phyloP scores from a whole-genome alignment of 1,284 basidiomycete genomes.

The Meira miltonrushii region DNA sequence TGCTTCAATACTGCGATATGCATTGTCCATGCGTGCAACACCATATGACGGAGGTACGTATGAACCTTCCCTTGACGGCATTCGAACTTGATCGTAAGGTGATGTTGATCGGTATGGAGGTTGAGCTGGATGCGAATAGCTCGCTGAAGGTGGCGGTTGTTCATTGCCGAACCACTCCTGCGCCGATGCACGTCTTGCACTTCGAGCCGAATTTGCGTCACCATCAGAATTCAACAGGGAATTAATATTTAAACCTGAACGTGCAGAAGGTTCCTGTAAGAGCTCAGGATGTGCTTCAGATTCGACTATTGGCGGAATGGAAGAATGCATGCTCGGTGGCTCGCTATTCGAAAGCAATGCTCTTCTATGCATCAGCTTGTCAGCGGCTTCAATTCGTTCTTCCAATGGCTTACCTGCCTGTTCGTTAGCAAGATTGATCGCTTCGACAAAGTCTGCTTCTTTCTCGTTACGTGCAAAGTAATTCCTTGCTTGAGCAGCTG shows the following conservation, averaged over 20 bases:
- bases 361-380: constrained; percentile 13
- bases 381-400: constrained; percentile 23
- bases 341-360: constrained; percentile 15
- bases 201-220: constrained; percentile 6
- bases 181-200: constrained; percentile 21
- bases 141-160: not conserved
- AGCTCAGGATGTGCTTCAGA: not conserved
- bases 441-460: constrained; percentile 44
- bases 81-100: constrained; percentile 1
- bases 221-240: constrained; percentile 34
- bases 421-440: constrained; percentile 28
- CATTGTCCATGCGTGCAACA: not conserved
- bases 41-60: not conserved
- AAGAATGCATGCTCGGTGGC: constrained; percentile 15
- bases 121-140: not conserved
- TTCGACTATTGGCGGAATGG: not conserved
- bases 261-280: constrained; percentile 6
- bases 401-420: constrained; percentile 28
- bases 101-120: too few species aligned
- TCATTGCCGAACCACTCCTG: constrained; percentile 29
- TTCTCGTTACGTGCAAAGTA: constrained; percentile 57
- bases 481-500: constrained; percentile 68
- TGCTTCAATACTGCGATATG: not conserved
- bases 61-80: not conserved
- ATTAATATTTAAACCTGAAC: constrained; percentile 38